Evolutionary conservation across 164 flowering plant species (phyloP), one percentile per base, ranked within the genome.

Genomic region (Nymphaea thermarum): DNA sequence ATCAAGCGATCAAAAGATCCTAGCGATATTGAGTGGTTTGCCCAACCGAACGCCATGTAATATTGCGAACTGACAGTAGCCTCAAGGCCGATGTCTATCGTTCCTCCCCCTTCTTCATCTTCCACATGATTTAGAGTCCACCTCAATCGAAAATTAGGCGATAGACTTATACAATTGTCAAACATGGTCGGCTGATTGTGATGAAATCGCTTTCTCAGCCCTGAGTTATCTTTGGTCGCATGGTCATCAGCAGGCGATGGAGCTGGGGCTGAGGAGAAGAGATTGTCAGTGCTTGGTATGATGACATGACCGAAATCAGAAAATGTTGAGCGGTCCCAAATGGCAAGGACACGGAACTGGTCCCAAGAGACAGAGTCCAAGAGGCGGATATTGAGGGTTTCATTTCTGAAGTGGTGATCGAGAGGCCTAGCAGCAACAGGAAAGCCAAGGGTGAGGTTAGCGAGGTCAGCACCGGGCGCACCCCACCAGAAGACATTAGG

Each of bases 41-140:
- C 95, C 99, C 99, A 94, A 11, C 99, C 99, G 47, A 94, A 94
- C 0, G 90, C 96, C 97, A 94, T 78, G 67, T 91, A 94, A 53
- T 83, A 76, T 74, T 75, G 85, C 11, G 76, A 73, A 18, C 77
- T 82, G 10, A 79, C 79, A 4, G 78, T 89, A 2, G 93, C 97
- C 77, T 94, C 99, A 66, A 94, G 79, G 0, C 96, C 99, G 42
- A 94, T 84, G 64, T 91, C 96, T 59, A 94, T 82, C 67, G 63
- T 65, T 47, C 55, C 55, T 6, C 5, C 5, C 7, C 55, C 55
- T 7, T 47, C 55, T 4, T 47, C 55, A 68, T 77, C 72, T 36
- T 71, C 76, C 25, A 76, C 83, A 6, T 70, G 77, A 59, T 71
- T 74, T 78, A 91, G 65, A 3, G 85, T 87, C 99, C 99, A 91